Evolutionary conservation across 2,329 filamentous ascomycete species (phyloP), one percentile per base, ranked within the genome.

Genomic region (Colletotrichum liriopes): DNA sequence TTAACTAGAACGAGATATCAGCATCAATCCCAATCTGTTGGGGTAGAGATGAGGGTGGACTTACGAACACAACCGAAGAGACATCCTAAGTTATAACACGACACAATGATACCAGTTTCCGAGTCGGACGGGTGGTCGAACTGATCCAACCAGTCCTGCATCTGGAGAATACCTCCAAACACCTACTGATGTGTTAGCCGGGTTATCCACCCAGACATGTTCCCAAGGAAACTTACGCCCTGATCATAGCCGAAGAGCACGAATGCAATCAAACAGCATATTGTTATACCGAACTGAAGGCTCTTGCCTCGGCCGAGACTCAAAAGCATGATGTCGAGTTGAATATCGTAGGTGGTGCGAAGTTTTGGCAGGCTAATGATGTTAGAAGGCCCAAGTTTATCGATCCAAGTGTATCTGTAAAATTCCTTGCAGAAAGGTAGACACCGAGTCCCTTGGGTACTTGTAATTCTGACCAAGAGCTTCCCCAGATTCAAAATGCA

Each of bases 81-180:
- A 67, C 82, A 84, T 4, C 85, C 84, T 16, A 86, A 74, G 12
- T 81, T 82, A 49, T 83, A 83, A 55, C 80, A 81, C 0, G 81
- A 79, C 0, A 76, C 75, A 1, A 80, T 80, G 54, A 80, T 77
- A 0, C 78, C 78, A 5, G 77, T 79, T n/a, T 77, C 64, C 1
- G 76, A 75, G 23, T 80, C 78, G 0, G 74, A 75, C 0, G 78
- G 78, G 6, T 76, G 71, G 2, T 73, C n/a, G 6, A 80, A 78
- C 12, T 78, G 77, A 1, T 75, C 51, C 7, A 80, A 71, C 74
- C 84, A 87, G 61, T 87, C 81, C 18, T 82, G 75, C 45, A 84
- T 86, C 12, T 84, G 81, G 12, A 87, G 79, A 20, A 88, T 84
- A 14, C 84, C 84, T 3, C 83, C 82, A 72, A 87, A 86, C 0